phyloP scores from a whole-genome alignment of 2,329 filamentous ascomycete genomes.

The Plenodomus biglobosus region DNA sequence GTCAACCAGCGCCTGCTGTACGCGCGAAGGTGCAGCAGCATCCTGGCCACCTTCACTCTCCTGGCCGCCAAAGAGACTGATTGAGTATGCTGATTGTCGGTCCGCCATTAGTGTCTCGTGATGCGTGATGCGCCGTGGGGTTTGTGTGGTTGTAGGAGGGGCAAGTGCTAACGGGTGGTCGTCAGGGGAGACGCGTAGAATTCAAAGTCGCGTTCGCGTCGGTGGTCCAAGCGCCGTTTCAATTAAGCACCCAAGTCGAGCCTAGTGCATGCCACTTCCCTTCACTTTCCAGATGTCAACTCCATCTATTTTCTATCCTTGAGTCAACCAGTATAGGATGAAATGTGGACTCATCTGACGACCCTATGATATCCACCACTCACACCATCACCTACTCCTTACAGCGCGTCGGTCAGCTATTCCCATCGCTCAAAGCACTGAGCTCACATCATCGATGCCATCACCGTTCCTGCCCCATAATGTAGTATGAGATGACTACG shows the following conservation, averaged over 20 bases:
- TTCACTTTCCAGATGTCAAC: no score
- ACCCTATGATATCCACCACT: no score
- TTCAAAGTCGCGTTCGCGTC: constrained; percentile 17
- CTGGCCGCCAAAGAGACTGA: constrained; percentile 69
- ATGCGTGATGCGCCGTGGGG: constrained; percentile 14
- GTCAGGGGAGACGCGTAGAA: constrained; percentile 19
- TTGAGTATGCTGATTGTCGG: constrained; percentile 80
- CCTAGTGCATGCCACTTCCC: no score
- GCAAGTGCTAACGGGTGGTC: constrained; percentile 17
- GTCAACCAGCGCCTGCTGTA: constrained; percentile 78
- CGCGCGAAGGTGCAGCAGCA: constrained; percentile 41
- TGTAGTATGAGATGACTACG: no score
- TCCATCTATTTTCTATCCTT: no score
- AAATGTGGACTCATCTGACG: no score
- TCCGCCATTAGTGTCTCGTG: constrained; percentile 54
- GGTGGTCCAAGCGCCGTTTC: constrained; percentile 12
- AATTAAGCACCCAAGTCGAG: constrained; percentile 9
- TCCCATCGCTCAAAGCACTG: no score
- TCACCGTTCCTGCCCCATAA: no score
- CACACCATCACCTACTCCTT: no score
- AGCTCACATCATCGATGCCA: no score
- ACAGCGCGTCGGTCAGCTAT: no score
- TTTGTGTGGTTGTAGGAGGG: constrained; percentile 17
- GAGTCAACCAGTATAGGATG: no score
- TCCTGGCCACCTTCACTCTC: constrained; percentile 37